phyloP scores from a whole-genome alignment of 768 basidiomycete species.

The Candolleomyces eurysporus region DNA sequence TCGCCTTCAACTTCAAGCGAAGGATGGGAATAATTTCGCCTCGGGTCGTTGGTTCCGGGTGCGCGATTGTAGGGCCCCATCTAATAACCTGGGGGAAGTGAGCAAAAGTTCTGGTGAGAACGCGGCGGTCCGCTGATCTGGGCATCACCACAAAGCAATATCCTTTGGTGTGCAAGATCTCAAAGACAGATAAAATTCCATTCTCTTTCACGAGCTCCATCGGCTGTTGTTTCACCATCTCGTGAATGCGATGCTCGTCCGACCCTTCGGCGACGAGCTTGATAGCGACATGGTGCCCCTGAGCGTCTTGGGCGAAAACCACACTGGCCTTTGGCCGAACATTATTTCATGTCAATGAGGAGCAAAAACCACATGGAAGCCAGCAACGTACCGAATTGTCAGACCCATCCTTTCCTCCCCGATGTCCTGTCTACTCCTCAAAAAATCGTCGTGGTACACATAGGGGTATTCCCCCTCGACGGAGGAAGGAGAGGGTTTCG shows the following conservation, averaged over 20 bases:
- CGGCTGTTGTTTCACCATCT: conserved; percentile 15
- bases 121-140: conserved; percentile 10
- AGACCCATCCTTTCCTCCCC: too few species aligned
- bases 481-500: too few species aligned
- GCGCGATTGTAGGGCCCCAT: not conserved
- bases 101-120: not conserved
- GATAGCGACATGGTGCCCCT: conserved; percentile 22
- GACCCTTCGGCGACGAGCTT: conserved; percentile 20
- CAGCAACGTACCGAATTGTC: too few species aligned
- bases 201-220: conserved; percentile 6
- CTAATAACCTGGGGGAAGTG: not conserved
- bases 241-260: conserved; percentile 22
- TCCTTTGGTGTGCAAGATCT: conserved; percentile 19
- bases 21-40: not conserved
- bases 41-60: not conserved
- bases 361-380: too few species aligned
- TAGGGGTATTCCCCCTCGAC: too few species aligned
- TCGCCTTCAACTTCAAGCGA: not conserved
- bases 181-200: conserved; percentile 20
- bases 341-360: too few species aligned
- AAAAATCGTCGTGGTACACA: too few species aligned
- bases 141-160: conserved; percentile 29
- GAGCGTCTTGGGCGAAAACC: conserved; percentile 20
- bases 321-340: too few species aligned
- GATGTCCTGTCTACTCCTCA: too few species aligned